Conservation (phyloP, 176 grass and related monocot genomes). For the Carex kokanica region DNA sequence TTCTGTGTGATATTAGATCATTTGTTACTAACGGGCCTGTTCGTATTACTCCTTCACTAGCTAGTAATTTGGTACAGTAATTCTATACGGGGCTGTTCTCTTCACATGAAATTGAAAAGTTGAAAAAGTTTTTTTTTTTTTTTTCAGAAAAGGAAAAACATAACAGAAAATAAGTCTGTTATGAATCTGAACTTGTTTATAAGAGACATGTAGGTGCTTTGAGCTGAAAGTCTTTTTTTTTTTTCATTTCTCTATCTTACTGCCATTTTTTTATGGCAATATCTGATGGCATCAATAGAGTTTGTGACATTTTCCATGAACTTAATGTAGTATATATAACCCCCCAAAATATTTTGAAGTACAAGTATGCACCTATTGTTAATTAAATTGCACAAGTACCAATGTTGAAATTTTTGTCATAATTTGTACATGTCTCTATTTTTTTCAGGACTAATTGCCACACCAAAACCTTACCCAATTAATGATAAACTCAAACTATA, state of each 20-base stretch:
- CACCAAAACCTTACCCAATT: slow-evolving; percentile 1
- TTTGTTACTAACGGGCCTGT: neutral
- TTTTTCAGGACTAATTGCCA: slow-evolving; percentile 17
- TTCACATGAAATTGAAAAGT: slow-evolving; percentile 1
- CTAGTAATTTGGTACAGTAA: no score
- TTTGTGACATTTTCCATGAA: neutral
- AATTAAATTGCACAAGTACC: neutral
- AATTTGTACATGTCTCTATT: neutral
- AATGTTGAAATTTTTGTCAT: neutral
- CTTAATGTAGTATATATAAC: neutral
- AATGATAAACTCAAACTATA: slow-evolving; percentile 5
- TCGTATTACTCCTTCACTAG: neutral
- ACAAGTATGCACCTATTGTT: neutral
- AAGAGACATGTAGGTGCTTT: neutral
- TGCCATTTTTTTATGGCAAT: neutral
- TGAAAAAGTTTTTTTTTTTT: neutral
- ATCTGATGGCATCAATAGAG: neutral
- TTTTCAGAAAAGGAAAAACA: neutral
- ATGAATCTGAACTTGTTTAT: neutral
- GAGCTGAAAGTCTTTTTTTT: neutral
- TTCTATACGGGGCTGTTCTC: neutral
- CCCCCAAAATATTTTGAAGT: neutral
- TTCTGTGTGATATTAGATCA: neutral
- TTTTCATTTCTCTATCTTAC: neutral
- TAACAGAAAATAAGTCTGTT: neutral